Base-by-base conservation (phyloP, 805 yeast species). In the Hyphopichia homilentoma region DNA sequence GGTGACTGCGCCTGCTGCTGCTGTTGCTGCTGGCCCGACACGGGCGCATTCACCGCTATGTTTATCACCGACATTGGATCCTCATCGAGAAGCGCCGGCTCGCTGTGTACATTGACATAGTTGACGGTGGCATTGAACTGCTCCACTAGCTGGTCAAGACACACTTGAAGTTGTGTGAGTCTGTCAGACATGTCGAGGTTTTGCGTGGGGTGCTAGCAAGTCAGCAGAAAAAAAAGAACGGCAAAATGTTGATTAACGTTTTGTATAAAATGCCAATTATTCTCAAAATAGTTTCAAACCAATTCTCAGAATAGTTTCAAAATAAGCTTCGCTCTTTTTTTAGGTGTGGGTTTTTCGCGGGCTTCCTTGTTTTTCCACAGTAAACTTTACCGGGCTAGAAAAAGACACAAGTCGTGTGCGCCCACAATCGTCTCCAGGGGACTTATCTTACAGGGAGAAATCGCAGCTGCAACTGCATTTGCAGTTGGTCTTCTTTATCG, bases 111-210 rank as follows among this genome's bases (percentile, higher is more conserved):
- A 35, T 61, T 66, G 26, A 87, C 82, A 49, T 83, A 84, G 49
- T 81, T 81, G 32, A 84, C 61, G 2, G 93, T 79, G 2, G 90
- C 85, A 44, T 80, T 77, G 61, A 84, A 81, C 58, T 83, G 89
- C 40, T 84, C 93, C 38, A 81, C 74, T 38, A 84, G 70, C 53
- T 77, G 88, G 55, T 89, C 97, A 22, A 89, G 65, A 46, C 96
- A 86, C 27, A 84, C 73, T 50, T 89, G 97, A 16, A 89, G 70
- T 54, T 89, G 97, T 2, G 96, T 86, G 22, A 89, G 66, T 50
- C 96, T 69, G 59, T 89, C 97, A 0, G 95, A 70, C 94, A 84
- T 81, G 19, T 21, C 16, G 25, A 13, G 9, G 16, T 11, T 8
- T 7, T 20, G n/a, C n/a, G n/a, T n/a, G n/a, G 7, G 27, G 13